A percentile compares a stretch with the other conserved stretches of the same genome.
phyloP scores from a whole-genome alignment of 169 alveolate species.

The Babesia microti region DNA sequence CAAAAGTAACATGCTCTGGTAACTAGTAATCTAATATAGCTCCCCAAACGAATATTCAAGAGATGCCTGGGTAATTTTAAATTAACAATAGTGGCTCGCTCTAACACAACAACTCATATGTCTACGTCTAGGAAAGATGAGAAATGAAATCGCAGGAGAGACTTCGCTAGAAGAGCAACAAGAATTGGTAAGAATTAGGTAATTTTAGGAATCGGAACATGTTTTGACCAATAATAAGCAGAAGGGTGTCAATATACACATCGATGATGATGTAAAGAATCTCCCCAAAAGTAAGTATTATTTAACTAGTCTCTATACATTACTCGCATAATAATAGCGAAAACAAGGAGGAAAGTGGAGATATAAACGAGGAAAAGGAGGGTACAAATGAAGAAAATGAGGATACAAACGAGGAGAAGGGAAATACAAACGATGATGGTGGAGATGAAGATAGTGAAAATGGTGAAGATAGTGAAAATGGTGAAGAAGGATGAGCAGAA shows the following conservation, averaged over 20 bases:
- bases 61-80: too few relatives aligned
- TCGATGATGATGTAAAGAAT: conserved; percentile 15
- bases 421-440: background rate
- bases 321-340: too few relatives aligned
- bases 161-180: conserved; percentile 37
- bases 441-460: background rate
- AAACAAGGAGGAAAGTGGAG: too few relatives aligned
- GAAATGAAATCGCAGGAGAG: conserved; percentile 43
- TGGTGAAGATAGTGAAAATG: background rate
- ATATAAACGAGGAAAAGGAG: too few relatives aligned
- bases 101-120: conserved; percentile 37
- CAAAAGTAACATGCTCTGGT: background rate
- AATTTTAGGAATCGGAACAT: conserved; percentile 18
- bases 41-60: conserved; percentile 28
- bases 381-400: conserved; percentile 28
- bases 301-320: conserved; percentile 5
- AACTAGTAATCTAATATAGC: conserved; percentile 3
- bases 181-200: background rate
- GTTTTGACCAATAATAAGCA: conserved; percentile 8
- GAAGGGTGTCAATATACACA: conserved; percentile 37
- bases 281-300: conserved; percentile 11
- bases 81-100: conserved; percentile 49
- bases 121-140: conserved; percentile 16
- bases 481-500: background rate
- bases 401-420: background rate